A percentile compares a stretch with the other conserved stretches of the same genome.
These are phyloP conservation scores for Cunninghamia lanceolata DNA, from an alignment of 75 land plant genomes.

Conservation along the genomic window DNA sequence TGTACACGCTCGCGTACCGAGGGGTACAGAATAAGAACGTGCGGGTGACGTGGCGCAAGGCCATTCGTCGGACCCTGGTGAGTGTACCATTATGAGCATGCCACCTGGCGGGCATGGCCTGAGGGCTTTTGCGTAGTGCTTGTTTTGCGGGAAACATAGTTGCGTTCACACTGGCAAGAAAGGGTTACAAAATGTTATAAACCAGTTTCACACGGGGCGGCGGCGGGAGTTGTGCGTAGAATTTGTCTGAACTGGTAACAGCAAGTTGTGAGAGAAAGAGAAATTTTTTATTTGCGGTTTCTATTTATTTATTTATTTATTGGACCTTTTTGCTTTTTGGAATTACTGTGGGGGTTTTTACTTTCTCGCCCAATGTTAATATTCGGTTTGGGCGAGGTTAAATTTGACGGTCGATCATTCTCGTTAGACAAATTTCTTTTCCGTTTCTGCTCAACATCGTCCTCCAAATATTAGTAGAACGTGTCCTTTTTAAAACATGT, in stretches of 20 bases:
- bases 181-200: background rate
- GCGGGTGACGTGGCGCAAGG: background rate
- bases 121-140: constrained; percentile 1
- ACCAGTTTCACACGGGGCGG: background rate
- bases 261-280: background rate
- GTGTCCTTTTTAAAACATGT: too few relatives aligned
- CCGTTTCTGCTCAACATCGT: too few relatives aligned
- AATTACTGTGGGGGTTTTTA: too few relatives aligned
- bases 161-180: background rate
- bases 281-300: background rate
- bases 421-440: too few relatives aligned
- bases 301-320: background rate
- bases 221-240: background rate
- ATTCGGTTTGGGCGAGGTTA: too few relatives aligned
- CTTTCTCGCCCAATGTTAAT: too few relatives aligned
- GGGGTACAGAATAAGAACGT: constrained; percentile 1
- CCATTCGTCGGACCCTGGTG: background rate
- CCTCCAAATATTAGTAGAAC: too few relatives aligned
- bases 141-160: background rate
- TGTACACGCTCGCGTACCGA: constrained; percentile 12
- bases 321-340: background rate
- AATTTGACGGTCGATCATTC: too few relatives aligned
- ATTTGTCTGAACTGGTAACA: background rate
- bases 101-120: background rate
- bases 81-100: background rate